Conservation (phyloP, 306 rosid genomes). For the Cotoneaster glaucophyllus region DNA sequence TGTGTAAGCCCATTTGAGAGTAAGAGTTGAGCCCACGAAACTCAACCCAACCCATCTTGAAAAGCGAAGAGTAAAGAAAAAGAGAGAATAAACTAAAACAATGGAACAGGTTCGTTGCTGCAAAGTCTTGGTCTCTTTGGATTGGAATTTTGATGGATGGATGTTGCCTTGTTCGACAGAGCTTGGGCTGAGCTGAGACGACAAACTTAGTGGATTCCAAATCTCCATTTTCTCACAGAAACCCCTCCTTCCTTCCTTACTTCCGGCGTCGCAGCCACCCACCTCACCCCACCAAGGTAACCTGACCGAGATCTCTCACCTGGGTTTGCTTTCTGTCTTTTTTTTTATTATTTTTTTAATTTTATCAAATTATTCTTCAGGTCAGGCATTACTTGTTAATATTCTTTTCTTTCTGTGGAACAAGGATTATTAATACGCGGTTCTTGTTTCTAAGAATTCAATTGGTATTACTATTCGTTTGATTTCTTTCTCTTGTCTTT, state of each 20-base stretch:
- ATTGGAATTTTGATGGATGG: neutral
- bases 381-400: neutral
- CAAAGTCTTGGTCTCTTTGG: neutral
- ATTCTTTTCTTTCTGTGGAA: neutral
- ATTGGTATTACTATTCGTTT: neutral
- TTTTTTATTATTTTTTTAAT: too few relatives aligned
- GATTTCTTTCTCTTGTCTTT: neutral
- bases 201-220: neutral
- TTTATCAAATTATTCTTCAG: neutral
- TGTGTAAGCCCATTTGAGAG: too few relatives aligned
- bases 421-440: neutral
- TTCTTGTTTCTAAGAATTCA: neutral
- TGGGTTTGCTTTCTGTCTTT: neutral
- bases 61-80: neutral
- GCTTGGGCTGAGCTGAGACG: neutral
- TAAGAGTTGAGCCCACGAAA: too few relatives aligned
- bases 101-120: neutral
- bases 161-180: neutral
- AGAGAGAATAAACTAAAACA: too few relatives aligned
- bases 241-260: neutral
- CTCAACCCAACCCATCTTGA: too few relatives aligned
- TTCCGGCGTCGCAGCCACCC: neutral
- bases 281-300: neutral
- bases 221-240: neutral
- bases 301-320: neutral